These are phyloP conservation scores for Phytophthora citricola DNA, from an alignment of 352 stramenopile genomes.

Conservation along the genomic window DNA sequence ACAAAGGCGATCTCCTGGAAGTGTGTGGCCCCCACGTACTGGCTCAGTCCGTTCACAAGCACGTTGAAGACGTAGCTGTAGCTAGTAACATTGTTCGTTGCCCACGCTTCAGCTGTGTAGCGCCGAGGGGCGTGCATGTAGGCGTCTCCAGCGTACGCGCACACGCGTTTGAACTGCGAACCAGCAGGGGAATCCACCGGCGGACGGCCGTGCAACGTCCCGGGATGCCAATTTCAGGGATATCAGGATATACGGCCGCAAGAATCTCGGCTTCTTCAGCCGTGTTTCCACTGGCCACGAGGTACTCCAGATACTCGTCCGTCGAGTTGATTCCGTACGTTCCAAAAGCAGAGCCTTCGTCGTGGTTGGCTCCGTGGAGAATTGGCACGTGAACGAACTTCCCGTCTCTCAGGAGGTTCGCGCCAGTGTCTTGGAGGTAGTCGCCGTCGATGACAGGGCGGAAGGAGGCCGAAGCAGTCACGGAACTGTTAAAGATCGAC, in stretches of 20 bases:
- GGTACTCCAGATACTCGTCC: constrained; percentile 22
- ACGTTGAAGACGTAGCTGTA: constrained; percentile 45
- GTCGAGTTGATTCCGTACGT: constrained; percentile 16
- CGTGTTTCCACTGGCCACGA: constrained; percentile 13
- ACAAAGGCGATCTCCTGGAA: constrained; percentile 40
- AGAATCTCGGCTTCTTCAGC: constrained; percentile 11
- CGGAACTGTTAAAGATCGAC: constrained; percentile 32
- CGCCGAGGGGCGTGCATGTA: constrained; percentile 31
- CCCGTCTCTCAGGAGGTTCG: constrained; percentile 21
- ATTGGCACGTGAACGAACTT: constrained; percentile 33
- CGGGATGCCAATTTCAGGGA: constrained; percentile 28
- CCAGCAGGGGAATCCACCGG: neutral
- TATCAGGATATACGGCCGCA: constrained; percentile 29
- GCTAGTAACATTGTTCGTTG: constrained; percentile 25
- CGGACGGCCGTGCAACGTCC: constrained; percentile 27
- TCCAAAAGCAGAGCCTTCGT: constrained; percentile 35
- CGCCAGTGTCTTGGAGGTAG: constrained; percentile 16
- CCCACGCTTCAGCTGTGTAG: constrained; percentile 31
- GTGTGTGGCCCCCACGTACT: constrained; percentile 27
- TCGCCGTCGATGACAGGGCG: constrained; percentile 33
- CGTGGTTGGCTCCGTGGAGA: constrained; percentile 28
- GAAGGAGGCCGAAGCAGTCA: constrained; percentile 16
- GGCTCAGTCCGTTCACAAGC: constrained; percentile 4
- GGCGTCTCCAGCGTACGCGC: constrained; percentile 27
- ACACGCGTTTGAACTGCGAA: constrained; percentile 22